phyloP scores from a whole-genome alignment of 331 rosid genomes.

The Acacia pycnantha region DNA sequence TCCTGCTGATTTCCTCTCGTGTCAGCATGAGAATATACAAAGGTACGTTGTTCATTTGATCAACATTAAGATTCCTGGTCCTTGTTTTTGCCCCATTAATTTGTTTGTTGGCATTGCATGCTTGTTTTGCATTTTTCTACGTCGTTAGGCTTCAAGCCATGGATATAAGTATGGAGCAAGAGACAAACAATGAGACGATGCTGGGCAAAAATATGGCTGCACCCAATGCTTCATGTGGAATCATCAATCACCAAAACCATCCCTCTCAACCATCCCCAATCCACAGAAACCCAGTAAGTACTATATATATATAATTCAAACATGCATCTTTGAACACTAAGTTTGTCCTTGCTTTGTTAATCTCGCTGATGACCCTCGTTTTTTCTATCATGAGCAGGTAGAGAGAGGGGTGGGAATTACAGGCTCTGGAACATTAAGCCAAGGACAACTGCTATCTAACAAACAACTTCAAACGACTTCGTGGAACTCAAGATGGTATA shows the following conservation, averaged over 20 bases:
- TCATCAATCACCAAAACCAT: not conserved
- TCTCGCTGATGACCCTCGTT: not conserved
- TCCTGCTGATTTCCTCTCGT: not conserved
- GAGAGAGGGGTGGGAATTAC: not conserved
- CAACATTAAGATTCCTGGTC: not conserved
- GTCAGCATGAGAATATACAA: not conserved
- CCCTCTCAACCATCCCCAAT: not conserved
- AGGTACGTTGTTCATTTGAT: not conserved
- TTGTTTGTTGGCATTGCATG: not conserved
- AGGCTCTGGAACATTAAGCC: not conserved
- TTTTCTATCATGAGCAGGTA: not conserved
- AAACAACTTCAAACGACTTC: not conserved
- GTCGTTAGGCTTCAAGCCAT: conserved; percentile 4
- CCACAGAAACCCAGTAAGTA: conserved; percentile 20
- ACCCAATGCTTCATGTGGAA: not conserved
- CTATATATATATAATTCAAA: not conserved
- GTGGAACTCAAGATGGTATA: not conserved
- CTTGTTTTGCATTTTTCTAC: not conserved
- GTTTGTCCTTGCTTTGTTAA: not conserved
- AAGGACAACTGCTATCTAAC: not conserved
- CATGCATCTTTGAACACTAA: not conserved
- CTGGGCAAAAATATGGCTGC: not conserved
- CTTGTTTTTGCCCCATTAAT: not conserved
- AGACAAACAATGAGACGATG: not conserved
- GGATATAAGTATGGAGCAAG: not conserved